phyloP scores from a whole-genome alignment of 2,329 filamentous ascomycete species.

The Aspergillus thermomutatus region DNA sequence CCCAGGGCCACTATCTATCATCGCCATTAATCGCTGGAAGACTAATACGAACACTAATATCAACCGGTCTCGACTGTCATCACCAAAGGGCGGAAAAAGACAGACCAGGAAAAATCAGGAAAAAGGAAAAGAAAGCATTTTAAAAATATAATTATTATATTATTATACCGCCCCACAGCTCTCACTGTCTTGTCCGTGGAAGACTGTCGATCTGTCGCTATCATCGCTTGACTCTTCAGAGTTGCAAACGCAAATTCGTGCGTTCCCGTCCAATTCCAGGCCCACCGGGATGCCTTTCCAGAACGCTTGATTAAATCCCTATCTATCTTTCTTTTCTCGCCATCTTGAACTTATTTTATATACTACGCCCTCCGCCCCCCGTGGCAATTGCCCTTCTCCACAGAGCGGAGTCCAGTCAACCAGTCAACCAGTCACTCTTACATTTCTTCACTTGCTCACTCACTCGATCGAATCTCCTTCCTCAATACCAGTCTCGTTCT shows the following conservation, averaged over 20 bases:
- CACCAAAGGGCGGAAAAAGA: neutral
- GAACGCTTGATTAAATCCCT: neutral
- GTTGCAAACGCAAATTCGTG: conserved; percentile 9
- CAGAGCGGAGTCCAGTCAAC: conserved; percentile 21
- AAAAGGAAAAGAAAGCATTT: neutral
- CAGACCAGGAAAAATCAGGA: neutral
- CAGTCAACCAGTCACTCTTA: too few relatives aligned
- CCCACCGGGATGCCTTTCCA: conserved; percentile 13
- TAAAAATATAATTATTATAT: neutral
- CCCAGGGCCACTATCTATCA: neutral
- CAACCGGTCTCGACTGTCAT: neutral
- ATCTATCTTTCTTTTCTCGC: neutral
- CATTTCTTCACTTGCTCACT: conserved; percentile 7
- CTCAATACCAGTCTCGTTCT: conserved; percentile 3
- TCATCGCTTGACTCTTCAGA: conserved; percentile 2
- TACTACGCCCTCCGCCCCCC: conserved; percentile 11
- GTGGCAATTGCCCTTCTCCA: conserved; percentile 23
- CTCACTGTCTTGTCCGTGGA: neutral
- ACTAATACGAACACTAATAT: neutral
- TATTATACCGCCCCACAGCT: neutral
- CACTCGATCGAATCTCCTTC: neutral
- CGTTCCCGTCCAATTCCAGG: neutral
- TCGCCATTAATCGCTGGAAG: neutral
- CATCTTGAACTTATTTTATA: conserved; percentile 14
- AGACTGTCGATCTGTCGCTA: conserved; percentile 1